Evolutionary conservation across 192 early-diverging fungal species (phyloP), one percentile per base, ranked within the genome.

Genomic region (Backusella morwellensis): DNA sequence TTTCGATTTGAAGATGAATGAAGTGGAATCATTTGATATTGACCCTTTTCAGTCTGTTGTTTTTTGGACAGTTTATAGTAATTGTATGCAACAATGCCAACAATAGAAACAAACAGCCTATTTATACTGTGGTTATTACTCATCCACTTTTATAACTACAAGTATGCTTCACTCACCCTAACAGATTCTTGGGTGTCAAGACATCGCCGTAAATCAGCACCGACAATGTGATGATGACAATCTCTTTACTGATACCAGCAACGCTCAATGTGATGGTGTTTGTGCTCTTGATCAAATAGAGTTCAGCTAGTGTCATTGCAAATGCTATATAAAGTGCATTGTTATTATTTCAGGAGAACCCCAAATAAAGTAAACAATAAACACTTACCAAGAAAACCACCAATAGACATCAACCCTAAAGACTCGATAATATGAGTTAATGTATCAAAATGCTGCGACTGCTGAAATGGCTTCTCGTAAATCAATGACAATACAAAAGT

Each of bases 261-360:
- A 95, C 90, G n/a, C 92, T 93, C 36, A 96, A 85, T 0, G 95
- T 94, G 6, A 96, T 90, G 0, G 93, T 93, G 5, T 87, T 91
- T 9, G 93, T 95, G 35, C 78, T 86, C 56, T 93, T 89, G 76
- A 96, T 95, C 35, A 95, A 76, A 67, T 90, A 85, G 70, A 92
- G 94, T 81, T 97, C 95, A 5, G 89, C 83, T 5, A 94, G 80
- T 1, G 93, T 91, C 93, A 95, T 94, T 38, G 87, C 83, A 84
- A 95, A 95, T 14, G 95, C 95, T 78, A 73, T 41, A 70, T 35
- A 34, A 11, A 4, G 35, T 23, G 21, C 32, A 41, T 71, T 36
- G 41, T 26, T 56, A 34, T 34, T 70, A 17, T 15, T 17, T 50
- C 34, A 44, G 42, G 19, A 9, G 54, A 21, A 29, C 2, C 11